A percentile compares a stretch with the other conserved stretches of the same genome.
Conservation (phyloP, 371 early-diverging fungal species). For the Mucor racemosus region DNA sequence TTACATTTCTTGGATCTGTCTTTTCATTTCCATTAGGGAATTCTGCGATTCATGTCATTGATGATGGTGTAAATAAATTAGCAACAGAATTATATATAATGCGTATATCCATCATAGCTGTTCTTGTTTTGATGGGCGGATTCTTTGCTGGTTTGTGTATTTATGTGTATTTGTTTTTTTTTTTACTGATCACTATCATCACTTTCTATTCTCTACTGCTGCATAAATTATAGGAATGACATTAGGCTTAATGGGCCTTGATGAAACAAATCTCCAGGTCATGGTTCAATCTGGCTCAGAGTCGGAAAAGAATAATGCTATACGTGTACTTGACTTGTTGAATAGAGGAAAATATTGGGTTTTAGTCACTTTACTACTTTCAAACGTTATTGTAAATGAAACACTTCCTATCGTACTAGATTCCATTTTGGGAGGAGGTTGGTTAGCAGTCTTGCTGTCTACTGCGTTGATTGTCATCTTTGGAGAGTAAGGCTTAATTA, state of each 20-base stretch:
- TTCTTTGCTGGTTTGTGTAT: slow-evolving; percentile 24
- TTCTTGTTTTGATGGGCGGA: slow-evolving; percentile 23
- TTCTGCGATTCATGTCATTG: neutral
- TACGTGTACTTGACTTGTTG: slow-evolving; percentile 69
- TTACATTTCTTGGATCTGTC: neutral
- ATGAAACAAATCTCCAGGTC: slow-evolving; percentile 70
- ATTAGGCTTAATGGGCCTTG: slow-evolving; percentile 82
- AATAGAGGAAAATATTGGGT: slow-evolving; percentile 81
- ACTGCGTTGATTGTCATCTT: slow-evolving; percentile 89
- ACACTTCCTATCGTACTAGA: slow-evolving; percentile 92
- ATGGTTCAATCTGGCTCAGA: slow-evolving; percentile 72
- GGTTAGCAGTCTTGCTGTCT: slow-evolving; percentile 86
- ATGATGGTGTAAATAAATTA: neutral
- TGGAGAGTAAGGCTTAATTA: slow-evolving; percentile 76
- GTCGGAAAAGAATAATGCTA: slow-evolving; percentile 69
- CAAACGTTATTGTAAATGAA: slow-evolving; percentile 93
- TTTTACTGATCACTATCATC: no score
- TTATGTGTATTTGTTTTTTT: no score
- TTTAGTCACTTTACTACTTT: slow-evolving; percentile 85
- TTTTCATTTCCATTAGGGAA: neutral
- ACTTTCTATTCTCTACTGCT: neutral
- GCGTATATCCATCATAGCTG: neutral
- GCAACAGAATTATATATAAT: slow-evolving; percentile 1
- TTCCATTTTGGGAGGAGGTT: slow-evolving; percentile 74
- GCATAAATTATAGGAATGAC: slow-evolving; percentile 65